Evolutionary conservation across 768 basidiomycete species (phyloP).

Genomic region (Tylopilus felleus): DNA sequence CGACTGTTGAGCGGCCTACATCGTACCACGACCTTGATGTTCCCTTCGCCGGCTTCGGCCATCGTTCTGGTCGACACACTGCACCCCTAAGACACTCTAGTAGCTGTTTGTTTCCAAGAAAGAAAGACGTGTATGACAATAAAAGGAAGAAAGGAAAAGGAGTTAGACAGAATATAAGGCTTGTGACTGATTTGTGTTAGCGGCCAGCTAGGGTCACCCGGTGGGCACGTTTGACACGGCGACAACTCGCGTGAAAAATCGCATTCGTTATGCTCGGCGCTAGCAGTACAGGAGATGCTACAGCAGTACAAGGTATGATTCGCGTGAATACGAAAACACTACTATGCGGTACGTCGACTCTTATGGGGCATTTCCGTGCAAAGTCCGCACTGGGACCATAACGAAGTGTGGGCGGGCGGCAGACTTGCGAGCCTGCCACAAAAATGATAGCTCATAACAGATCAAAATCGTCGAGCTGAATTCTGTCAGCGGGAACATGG

Average conservation of each 20-base stretch:
- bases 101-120: constrained; percentile 10
- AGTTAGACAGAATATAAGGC: constrained; percentile 2
- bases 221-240: constrained; percentile 14
- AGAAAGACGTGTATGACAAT: constrained; percentile 10
- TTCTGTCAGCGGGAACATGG: constrained; percentile 13
- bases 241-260: constrained; percentile 21
- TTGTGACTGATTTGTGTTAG: neutral
- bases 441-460: constrained; percentile 47
- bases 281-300: neutral
- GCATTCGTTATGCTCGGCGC: constrained; percentile 4
- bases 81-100: constrained; percentile 11
- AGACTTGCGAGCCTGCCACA: neutral
- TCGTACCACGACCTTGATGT: constrained; percentile 92
- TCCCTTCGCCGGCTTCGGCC: constrained; percentile 79
- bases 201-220: neutral
- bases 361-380: neutral
- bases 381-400: neutral
- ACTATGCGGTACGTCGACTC: neutral
- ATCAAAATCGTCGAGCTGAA: constrained; percentile 92
- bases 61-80: constrained; percentile 36
- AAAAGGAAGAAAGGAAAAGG: constrained; percentile 3
- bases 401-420: neutral
- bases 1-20: constrained; percentile 95
- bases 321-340: neutral
- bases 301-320: neutral